Evolutionary conservation across 108 stramenopile genomes (phyloP), one percentile per base, ranked within the genome.

Genomic region (Pinguiococcus pyrenoidosus): DNA sequence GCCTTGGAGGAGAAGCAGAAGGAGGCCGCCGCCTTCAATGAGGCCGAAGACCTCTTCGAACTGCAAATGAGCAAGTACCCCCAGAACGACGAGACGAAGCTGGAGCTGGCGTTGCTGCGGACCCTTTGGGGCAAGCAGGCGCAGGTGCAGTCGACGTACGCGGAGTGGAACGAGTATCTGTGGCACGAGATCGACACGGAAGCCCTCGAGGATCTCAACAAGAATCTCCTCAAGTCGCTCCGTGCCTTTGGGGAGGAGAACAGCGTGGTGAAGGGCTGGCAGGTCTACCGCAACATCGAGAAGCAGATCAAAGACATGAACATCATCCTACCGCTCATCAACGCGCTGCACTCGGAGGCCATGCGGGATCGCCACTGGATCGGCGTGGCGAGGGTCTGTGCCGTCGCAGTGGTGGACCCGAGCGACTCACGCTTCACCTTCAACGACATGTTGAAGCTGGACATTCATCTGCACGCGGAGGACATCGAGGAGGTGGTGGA

Each of bases 31-130:
- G 42, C 58, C 26, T 82, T 82, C 69, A 84, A 83, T 40, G 67
- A 75, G 45, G 56, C 79, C 29, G 85, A 85, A 56, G 83, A 84
- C 29, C 69, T 87, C 39, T 87, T 87, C 45, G 85, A 87, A 46
- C 62, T 87, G 29, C 77, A 81, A 45, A 66, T 80, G 17, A 56
- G 58, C 29, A 67, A 67, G 32, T 87, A 80, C 44, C 75, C 76
- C n/a, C 81, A 85, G 59, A 71, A 73, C 7, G 74, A 59, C 10
- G 80, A 82, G 52, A 85, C 82, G 10, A 68, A 77, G 0, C 59
- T 29, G 18, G 85, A 87, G 68, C 62, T 87, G 39, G 54, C 62
- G 42, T 59, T 82, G 22, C 59, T 87, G 16, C 77, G 74, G 35
- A 32, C 37, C 22, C 42, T 87, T 1, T 87, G 85, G 85, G 79